phyloP scores from a whole-genome alignment of 345 rosid genomes.

The Gossypium sturtianum region DNA sequence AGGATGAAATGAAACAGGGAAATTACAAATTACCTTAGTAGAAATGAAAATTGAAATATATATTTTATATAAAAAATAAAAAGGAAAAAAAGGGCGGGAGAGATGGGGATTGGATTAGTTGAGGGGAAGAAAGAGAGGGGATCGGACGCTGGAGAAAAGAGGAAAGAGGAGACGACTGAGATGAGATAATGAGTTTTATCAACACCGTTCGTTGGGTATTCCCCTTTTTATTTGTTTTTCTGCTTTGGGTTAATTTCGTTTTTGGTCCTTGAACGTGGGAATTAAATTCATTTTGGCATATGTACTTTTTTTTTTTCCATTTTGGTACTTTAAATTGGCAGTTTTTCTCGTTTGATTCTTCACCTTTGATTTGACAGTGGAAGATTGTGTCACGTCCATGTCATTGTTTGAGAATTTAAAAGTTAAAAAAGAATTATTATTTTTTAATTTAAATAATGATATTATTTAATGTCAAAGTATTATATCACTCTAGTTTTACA shows the following conservation, averaged over 20 bases:
- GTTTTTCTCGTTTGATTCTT: no score
- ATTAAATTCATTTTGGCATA: no score
- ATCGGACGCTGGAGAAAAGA: conserved; percentile 97
- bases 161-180: conserved; percentile 57
- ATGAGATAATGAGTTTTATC: conserved; percentile 53
- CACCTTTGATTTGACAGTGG: no score
- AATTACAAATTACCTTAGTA: conserved; percentile 8
- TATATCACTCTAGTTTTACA: no score
- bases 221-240: neutral
- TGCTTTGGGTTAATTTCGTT: neutral
- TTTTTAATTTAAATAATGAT: no score
- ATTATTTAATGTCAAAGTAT: no score
- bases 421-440: no score
- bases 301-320: no score
- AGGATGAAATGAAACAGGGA: neutral
- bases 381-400: no score
- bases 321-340: no score
- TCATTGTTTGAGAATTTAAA: no score
- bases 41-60: neutral
- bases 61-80: neutral
- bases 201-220: conserved; percentile 54
- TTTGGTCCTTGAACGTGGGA: no score
- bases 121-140: conserved; percentile 37
- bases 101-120: conserved; percentile 36
- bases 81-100: conserved; percentile 54